Conservation (phyloP, 257 asterid species). For the Handroanthus guayacan region DNA sequence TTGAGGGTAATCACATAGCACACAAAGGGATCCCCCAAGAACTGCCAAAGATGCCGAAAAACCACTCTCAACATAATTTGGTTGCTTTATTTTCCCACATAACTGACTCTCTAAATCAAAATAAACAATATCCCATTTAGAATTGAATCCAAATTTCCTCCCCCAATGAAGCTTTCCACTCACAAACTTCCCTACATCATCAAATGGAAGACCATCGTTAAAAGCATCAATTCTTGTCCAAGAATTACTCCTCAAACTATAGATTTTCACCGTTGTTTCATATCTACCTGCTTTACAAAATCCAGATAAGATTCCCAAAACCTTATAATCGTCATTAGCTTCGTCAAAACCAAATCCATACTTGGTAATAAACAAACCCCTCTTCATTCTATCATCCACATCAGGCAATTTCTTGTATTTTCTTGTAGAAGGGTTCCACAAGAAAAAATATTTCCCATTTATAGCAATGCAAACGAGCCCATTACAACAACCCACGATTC, state of each 20-base stretch:
- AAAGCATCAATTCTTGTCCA: constrained; percentile 47
- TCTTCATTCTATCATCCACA: constrained; percentile 16
- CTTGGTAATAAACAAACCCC: constrained; percentile 35
- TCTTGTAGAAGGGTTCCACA: constrained; percentile 52
- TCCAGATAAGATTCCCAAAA: constrained; percentile 37
- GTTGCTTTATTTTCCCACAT: constrained; percentile 37
- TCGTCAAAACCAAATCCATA: constrained; percentile 53
- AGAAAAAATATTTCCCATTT: constrained; percentile 34
- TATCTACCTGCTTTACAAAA: constrained; percentile 24
- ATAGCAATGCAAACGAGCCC: constrained; percentile 46
- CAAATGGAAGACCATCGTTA: constrained; percentile 35
- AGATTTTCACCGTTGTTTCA: constrained; percentile 43
- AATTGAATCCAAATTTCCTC: constrained; percentile 24
- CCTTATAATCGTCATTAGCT: constrained; percentile 48
- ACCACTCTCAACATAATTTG: constrained; percentile 25
- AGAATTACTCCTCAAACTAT: constrained; percentile 47
- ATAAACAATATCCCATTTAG: constrained; percentile 44
- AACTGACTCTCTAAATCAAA: constrained; percentile 35
- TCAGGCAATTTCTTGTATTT: constrained; percentile 38
- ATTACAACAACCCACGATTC: constrained; percentile 42
- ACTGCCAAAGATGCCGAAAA: constrained; percentile 39
- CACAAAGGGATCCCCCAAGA: constrained; percentile 41
- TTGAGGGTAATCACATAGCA: constrained; percentile 40
- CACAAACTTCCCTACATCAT: constrained; percentile 40
- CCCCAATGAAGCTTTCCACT: constrained; percentile 58